Evolutionary conservation across 2,329 filamentous ascomycete genomes (phyloP), one percentile per base, ranked within the genome.

Genomic region (Truncatella angustata): DNA sequence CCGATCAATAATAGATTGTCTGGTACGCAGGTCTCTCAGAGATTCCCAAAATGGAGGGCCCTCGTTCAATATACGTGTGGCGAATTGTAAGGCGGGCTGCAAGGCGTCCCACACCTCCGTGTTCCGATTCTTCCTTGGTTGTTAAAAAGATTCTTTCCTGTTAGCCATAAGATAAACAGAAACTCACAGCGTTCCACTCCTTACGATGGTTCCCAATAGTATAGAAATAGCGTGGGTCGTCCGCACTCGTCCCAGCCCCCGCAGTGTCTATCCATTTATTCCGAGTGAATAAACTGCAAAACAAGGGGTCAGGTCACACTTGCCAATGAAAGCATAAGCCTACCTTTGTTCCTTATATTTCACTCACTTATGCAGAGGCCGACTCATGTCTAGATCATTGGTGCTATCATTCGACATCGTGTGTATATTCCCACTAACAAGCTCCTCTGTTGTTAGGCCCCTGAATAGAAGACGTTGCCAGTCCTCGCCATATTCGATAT

Each of bases 371-470:
- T 64, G 58, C 40, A 66, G 49, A 1, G 30, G 47, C 12, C 42
- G 21, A 18, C 9, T 50, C 35, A 42, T 32, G 14, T 50, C 36
- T 18, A 66, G 46, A 14, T 60, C 54, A 14, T 47, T 57, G 2
- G 6, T n/a, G 4, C 49, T 44, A 4, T 10, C 45, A 14, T 63
- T 34, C 5, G 58, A 54, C 55, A 60, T 58, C 24, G 52, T 58
- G 11, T 59, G 49, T 9, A 56, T 26, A 20, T 58, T 56, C 1
- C 54, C 14, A 2, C 50, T n/a, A 11, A 64, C 51, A 10, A 66
- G 36, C 43, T 67, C 65, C 37, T 67, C 65, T 1, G 59, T 64
- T 16, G 63, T 66, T 44, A 62, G 2, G n/a, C 59, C 60, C 1
- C n/a, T 3, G 9, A 65, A 55, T 0, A 65, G 0, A 1, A 61